These are phyloP conservation scores for Solanum lycopersicoides DNA, from an alignment of 257 asterid genomes.

Conservation along the genomic window DNA sequence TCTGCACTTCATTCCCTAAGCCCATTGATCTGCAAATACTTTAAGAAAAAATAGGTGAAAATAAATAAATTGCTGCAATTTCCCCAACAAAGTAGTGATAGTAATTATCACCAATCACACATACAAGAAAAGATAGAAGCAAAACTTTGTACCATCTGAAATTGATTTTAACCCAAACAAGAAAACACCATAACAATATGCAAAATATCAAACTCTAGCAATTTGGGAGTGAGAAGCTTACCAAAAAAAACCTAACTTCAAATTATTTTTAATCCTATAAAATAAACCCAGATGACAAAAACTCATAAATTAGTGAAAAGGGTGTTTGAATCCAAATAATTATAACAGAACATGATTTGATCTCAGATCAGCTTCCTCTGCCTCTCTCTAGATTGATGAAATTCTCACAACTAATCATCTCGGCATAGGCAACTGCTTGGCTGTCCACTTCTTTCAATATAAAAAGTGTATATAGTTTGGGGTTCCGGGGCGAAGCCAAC, in stretches of 20 bases:
- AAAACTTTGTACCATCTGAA: neutral
- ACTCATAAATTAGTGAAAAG: neutral
- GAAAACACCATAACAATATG: neutral
- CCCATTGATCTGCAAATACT: conserved; percentile 17
- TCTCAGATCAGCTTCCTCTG: neutral
- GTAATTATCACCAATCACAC: neutral
- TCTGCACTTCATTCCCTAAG: conserved; percentile 16
- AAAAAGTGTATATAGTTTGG: neutral
- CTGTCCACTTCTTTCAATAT: no score
- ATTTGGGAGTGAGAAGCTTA: neutral
- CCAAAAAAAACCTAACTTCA: neutral
- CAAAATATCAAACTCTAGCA: neutral
- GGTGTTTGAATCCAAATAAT: neutral
- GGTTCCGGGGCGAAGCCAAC: neutral
- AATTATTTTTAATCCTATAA: neutral
- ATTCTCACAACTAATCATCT: neutral
- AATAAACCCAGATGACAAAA: neutral
- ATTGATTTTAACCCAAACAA: neutral
- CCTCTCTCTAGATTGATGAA: neutral
- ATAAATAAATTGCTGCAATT: neutral
- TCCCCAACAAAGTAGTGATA: neutral
- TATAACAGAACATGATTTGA: neutral
- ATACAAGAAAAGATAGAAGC: neutral
- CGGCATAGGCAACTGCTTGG: neutral
- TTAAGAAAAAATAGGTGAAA: neutral